These are phyloP conservation scores for Penicillium crustosum DNA, from an alignment of 2,329 filamentous ascomycete species.

Conservation along the genomic window DNA sequence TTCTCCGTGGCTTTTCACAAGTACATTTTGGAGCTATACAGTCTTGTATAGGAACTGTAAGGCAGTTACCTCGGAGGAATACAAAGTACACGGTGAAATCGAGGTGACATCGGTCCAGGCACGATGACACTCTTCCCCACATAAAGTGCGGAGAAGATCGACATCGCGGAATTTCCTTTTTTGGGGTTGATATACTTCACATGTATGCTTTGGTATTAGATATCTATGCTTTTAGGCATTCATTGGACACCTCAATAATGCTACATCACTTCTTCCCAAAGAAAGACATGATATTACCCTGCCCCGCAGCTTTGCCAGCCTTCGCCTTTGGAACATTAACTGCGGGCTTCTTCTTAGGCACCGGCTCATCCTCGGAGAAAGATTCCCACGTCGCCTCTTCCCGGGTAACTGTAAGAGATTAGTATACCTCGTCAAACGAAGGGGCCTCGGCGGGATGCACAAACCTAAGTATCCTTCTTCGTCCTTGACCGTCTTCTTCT, in stretches of 20 bases:
- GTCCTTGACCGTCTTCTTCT: slow-evolving; percentile 83
- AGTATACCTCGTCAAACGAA: slow-evolving; percentile 4
- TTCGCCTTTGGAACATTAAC: slow-evolving; percentile 54
- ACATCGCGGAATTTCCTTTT: slow-evolving; percentile 1
- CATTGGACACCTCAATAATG: not conserved
- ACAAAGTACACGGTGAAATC: slow-evolving; percentile 14
- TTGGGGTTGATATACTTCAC: not conserved
- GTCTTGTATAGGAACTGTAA: not conserved
- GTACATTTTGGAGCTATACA: not conserved
- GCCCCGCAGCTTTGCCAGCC: slow-evolving; percentile 52
- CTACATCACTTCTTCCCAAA: slow-evolving; percentile 71
- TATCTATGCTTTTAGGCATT: not conserved
- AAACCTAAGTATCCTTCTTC: slow-evolving; percentile 84
- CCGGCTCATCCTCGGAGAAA: slow-evolving; percentile 83
- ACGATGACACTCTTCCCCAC: slow-evolving; percentile 21
- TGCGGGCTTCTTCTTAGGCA: slow-evolving; percentile 48
- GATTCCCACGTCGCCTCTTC: slow-evolving; percentile 87
- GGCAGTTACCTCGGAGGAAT: slow-evolving; percentile 2
- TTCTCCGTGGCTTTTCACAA: not conserved
- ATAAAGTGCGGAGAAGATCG: slow-evolving; percentile 25
- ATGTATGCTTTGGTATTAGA: not conserved
- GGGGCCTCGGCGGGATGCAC: not conserved
- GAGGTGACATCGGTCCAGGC: slow-evolving; percentile 21
- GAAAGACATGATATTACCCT: slow-evolving; percentile 86
- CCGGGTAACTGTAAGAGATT: slow-evolving; percentile 66